Conservation (phyloP, 2,329 filamentous ascomycete species). For the Penicillium brasilianum region DNA sequence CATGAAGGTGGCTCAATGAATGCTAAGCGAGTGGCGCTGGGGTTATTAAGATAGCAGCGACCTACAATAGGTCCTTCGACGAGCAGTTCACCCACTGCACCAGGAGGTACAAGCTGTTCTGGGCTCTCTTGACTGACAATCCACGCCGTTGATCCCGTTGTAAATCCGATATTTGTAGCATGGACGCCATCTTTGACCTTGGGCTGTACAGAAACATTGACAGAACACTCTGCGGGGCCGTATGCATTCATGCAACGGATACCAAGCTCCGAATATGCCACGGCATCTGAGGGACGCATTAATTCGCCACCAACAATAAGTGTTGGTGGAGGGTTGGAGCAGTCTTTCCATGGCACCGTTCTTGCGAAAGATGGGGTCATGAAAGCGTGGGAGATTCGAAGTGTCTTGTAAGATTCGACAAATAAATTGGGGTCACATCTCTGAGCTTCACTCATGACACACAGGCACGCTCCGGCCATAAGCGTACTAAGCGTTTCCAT, state of each 20-base stretch:
- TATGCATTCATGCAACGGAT: conserved; percentile 7
- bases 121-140: background rate
- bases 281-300: background rate
- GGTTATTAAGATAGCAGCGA: conserved; percentile 1
- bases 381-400: no score
- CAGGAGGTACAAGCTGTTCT: background rate
- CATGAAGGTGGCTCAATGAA: conserved; percentile 4
- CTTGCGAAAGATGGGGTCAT: no score
- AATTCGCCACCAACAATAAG: background rate
- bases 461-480: conserved; percentile 20
- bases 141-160: background rate
- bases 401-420: no score
- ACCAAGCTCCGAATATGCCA: no score
- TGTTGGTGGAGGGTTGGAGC: background rate
- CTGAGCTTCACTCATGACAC: conserved; percentile 9
- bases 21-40: background rate
- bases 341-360: no score
- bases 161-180: no score
- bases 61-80: conserved; percentile 8
- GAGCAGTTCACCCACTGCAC: conserved; percentile 7
- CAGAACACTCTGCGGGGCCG: conserved; percentile 12
- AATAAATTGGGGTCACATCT: no score
- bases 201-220: background rate
- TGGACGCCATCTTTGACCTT: background rate
- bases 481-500: conserved; percentile 18